Conservation (phyloP, 768 basidiomycete genomes). For the Asterophora lycoperdoides region DNA sequence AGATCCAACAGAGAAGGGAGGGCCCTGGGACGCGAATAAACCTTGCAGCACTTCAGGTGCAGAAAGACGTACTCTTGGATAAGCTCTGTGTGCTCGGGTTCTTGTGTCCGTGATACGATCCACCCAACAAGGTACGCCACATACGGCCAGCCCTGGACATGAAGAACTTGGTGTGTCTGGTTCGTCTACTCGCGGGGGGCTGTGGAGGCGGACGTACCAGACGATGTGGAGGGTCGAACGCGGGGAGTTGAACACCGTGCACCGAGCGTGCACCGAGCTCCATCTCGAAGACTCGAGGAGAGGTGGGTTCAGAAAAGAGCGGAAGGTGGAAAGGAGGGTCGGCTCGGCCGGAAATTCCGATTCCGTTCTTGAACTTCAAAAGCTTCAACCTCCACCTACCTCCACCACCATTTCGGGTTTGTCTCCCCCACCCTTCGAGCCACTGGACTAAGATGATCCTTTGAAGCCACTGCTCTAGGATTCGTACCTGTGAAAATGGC, state of each 20-base stretch:
- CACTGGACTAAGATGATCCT: too few relatives aligned
- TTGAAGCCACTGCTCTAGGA: too few relatives aligned
- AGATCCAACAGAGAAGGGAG: slow-evolving; percentile 10
- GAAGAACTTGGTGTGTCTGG: too few relatives aligned
- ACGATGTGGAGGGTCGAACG: slow-evolving; percentile 8
- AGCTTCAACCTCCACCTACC: too few relatives aligned
- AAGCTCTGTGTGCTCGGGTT: slow-evolving; percentile 1
- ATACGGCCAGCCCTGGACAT: slow-evolving; percentile 9
- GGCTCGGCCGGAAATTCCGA: not conserved
- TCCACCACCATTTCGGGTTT: too few relatives aligned
- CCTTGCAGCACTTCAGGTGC: not conserved
- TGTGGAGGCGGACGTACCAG: not conserved
- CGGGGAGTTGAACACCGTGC: not conserved
- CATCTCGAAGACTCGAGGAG: not conserved
- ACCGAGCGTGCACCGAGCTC: not conserved
- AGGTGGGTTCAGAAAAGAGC: too few relatives aligned
- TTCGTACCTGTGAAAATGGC: too few relatives aligned
- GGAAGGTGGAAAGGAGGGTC: too few relatives aligned
- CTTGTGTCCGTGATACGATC: slow-evolving; percentile 7
- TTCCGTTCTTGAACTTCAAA: not conserved
- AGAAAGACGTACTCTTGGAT: slow-evolving; percentile 6
- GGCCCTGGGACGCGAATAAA: slow-evolving; percentile 3
- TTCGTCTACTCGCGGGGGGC: too few relatives aligned
- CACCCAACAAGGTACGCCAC: slow-evolving; percentile 13
- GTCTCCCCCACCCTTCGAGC: not conserved